Evolutionary conservation across 495 filamentous ascomycete genomes (phyloP), one percentile per base, ranked within the genome.

Genomic region (Neurospora discreta): DNA sequence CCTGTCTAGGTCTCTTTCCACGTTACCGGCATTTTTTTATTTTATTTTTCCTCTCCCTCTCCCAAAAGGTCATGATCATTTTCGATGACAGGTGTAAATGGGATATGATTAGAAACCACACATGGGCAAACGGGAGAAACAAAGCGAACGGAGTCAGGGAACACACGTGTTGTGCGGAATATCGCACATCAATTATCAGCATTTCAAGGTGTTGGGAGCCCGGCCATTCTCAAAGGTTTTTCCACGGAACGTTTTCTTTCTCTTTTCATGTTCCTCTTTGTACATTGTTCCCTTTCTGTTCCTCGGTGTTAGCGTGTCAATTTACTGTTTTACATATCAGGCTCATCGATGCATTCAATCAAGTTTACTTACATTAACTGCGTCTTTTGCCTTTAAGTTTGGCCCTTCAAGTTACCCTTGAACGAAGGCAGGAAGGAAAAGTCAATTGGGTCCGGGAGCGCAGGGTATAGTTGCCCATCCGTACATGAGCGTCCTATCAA

Each of bases 201-300:
- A 65, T 65, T 33, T 65, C 52, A 36, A 33, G 52, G 52, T 65
- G 52, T 65, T 65, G 52, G 52, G 52, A 65, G 52, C 52, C 52
- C 52, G 52, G 52, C 26, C 26, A 65, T 65, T 65, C 26, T 65
- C 6, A 36, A 65, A 65, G 26, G 52, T 65, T 33, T 65, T 65
- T 65, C 26, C 15, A 30, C 7, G 26, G 30, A 5, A 65, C 26
- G 26, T 65, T 65, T 65, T 26, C 15, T 65, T 65, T 26, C 15
- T 69, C 23, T 70, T 15, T 69, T 68, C 41, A 68, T 73, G 18
- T 71, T 70, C 69, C 33, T 68, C n/a, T 67, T 69, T 52, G 68
- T 70, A 52, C 68, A 41, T 70, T 41, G n/a, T 70, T 26, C 43
- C 68, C 5, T 39, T 71, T 11, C n/a, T 65, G 20, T 67, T 40